phyloP scores from a whole-genome alignment of 2,329 filamentous ascomycete genomes.

The Alternaria ventricosa region DNA sequence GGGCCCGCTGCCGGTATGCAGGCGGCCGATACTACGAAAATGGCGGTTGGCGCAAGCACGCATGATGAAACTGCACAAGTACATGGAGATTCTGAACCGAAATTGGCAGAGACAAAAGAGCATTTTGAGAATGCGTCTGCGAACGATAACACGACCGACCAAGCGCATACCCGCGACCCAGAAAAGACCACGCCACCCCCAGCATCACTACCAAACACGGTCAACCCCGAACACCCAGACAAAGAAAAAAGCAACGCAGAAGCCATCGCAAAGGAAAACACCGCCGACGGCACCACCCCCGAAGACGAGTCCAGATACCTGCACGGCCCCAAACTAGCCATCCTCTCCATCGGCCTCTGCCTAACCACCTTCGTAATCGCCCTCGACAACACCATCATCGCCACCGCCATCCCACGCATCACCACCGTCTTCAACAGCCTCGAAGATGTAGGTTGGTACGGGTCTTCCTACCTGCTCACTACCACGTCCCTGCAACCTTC shows the following conservation, averaged over 20 bases:
- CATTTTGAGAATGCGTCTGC: neutral
- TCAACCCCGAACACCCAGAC: neutral
- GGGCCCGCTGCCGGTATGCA: conserved; percentile 11
- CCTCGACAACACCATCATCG: conserved; percentile 51
- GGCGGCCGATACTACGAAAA: neutral
- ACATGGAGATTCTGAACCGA: neutral
- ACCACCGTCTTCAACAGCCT: conserved; percentile 51
- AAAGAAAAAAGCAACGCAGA: neutral
- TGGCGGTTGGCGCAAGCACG: neutral
- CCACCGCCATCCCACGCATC: conserved; percentile 50
- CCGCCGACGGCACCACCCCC: neutral
- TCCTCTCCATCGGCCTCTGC: conserved; percentile 45
- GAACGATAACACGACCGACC: neutral
- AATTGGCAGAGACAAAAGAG: neutral
- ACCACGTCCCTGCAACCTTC: conserved; percentile 54
- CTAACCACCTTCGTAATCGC: conserved; percentile 47
- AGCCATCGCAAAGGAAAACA: neutral
- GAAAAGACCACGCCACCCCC: neutral
- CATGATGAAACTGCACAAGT: neutral
- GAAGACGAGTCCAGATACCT: conserved; percentile 49
- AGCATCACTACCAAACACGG: neutral
- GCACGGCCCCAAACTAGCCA: conserved; percentile 40
- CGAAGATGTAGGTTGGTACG: conserved; percentile 53
- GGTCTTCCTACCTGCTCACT: conserved; percentile 54
- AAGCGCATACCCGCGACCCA: neutral